These are phyloP conservation scores for Mrakiaceae sp. DNA, from an alignment of 1,284 basidiomycete species.

Conservation along the genomic window DNA sequence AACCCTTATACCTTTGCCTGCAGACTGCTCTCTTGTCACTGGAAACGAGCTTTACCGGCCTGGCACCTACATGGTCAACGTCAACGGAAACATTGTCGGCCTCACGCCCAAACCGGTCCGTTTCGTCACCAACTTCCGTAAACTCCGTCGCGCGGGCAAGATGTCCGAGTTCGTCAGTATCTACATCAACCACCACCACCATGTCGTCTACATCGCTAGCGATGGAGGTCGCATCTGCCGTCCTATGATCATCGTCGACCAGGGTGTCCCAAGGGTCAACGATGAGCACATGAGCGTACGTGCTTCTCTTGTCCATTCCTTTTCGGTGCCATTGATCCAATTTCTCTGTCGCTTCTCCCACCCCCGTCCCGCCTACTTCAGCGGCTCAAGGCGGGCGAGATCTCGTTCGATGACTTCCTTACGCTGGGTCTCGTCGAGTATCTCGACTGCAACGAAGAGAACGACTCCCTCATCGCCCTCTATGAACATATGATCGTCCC, in stretches of 20 bases:
- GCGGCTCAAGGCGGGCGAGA: slow-evolving; percentile 65
- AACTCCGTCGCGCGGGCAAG: slow-evolving; percentile 77
- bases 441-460: slow-evolving; percentile 98
- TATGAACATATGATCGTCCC: slow-evolving; percentile 81
- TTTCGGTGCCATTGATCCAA: neutral
- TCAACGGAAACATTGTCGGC: slow-evolving; percentile 94
- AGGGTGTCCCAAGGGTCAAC: slow-evolving; percentile 63
- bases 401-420: slow-evolving; percentile 91
- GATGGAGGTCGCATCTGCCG: slow-evolving; percentile 98
- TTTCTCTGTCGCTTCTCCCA: neutral
- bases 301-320: neutral
- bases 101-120: slow-evolving; percentile 74
- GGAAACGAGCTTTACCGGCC: slow-evolving; percentile 92
- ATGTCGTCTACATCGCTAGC: slow-evolving; percentile 88
- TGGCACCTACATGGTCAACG: slow-evolving; percentile 87
- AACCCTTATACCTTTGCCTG: neutral
- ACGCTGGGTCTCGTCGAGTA: slow-evolving; percentile 96
- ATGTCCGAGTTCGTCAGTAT: slow-evolving; percentile 96
- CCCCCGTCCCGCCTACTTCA: slow-evolving; percentile 27
- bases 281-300: slow-evolving; percentile 68
- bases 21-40: slow-evolving; percentile 85
- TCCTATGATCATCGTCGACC: slow-evolving; percentile 94
- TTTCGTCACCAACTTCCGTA: slow-evolving; percentile 85
- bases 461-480: slow-evolving; percentile 91
- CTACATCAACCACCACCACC: slow-evolving; percentile 93